Evolutionary conservation across 139 green algal species (phyloP), one percentile per base, ranked within the genome.

Genomic region (Chlorella sp.): DNA sequence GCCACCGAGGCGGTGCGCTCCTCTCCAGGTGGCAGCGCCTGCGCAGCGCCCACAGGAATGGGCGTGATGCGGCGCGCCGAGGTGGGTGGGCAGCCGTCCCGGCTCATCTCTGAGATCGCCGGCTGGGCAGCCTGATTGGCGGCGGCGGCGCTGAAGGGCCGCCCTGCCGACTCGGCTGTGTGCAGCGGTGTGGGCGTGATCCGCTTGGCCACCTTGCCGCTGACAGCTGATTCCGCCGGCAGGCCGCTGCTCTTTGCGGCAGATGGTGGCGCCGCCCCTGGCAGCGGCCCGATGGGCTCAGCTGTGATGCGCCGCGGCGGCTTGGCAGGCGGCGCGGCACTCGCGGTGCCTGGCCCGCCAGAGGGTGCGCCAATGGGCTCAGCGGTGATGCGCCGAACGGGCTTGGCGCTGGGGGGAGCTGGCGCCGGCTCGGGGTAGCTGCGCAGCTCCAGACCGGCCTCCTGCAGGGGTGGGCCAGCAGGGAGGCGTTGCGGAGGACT

Each of bases 121-220:
- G 76, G 57, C 57, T 56, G 57, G 4, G 70, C 70, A 17, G 63
- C 63, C 26, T 69, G 60, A 23, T 72, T 39, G 23, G 55, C 56
- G 55, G 47, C 26, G 36, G 57, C 36, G 69, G 26, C 51, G 30
- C 51, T 51, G 67, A 85, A 85, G 32, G 56, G 67, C 67, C 78
- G 64, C 18, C 41, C 56, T 1, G 16, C 51, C 23, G 39, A 39
- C 32, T 73, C 57, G 4, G 73, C 73, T 0, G 36, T 30, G 38
- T 44, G 57, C 56, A 87, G 39, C 36, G 82, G 82, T 11, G 82
- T 87, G 73, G 82, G 82, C 16, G 72, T 81, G 82, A 87, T 87
- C 39, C 82, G 82, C 30, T 64, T 74, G 41, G 79, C 26, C 28
- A 30, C 11, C 41, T 84, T 84, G 30, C 65, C 79, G 41, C 64